phyloP scores from a whole-genome alignment of 805 yeast genomes.

The Dipodascus geniculatus region DNA sequence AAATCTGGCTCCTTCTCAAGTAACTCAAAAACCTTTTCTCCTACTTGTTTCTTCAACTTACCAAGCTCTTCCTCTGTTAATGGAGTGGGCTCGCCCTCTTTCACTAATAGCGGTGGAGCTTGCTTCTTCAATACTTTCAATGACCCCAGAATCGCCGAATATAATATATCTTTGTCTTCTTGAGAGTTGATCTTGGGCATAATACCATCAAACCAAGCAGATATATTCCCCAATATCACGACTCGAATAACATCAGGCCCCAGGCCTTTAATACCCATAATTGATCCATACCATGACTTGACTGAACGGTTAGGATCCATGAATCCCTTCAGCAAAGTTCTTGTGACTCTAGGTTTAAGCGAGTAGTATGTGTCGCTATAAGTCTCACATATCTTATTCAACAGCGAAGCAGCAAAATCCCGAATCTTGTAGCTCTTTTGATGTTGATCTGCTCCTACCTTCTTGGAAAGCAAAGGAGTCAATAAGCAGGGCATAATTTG shows the following conservation, averaged over 20 bases:
- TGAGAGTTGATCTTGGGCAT: slow-evolving; percentile 21
- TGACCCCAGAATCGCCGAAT: slow-evolving; percentile 42
- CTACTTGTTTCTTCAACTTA: slow-evolving; percentile 48
- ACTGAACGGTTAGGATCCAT: slow-evolving; percentile 71
- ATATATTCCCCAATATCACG: slow-evolving; percentile 70
- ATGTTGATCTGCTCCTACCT: slow-evolving; percentile 48
- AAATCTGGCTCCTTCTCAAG: background rate
- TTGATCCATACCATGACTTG: slow-evolving; percentile 88
- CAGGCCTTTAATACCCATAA: slow-evolving; percentile 69
- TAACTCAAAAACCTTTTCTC: slow-evolving; percentile 39
- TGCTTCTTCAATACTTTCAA: slow-evolving; percentile 33
- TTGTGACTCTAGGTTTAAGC: slow-evolving; percentile 82
- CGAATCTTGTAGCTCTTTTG: slow-evolving; percentile 49
- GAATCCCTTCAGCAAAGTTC: slow-evolving; percentile 85
- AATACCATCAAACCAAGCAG: slow-evolving; percentile 49
- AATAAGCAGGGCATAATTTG: slow-evolving; percentile 94
- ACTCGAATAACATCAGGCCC: slow-evolving; percentile 85
- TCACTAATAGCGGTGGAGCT: slow-evolving; percentile 8
- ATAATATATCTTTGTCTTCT: slow-evolving; percentile 38
- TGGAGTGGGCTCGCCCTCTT: slow-evolving; percentile 27
- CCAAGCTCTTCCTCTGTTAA: slow-evolving; percentile 23
- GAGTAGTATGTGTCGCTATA: slow-evolving; percentile 84
- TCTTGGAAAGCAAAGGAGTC: slow-evolving; percentile 78
- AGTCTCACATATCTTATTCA: slow-evolving; percentile 63
- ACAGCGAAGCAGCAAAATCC: slow-evolving; percentile 75